Base-by-base conservation (phyloP, 2,329 filamentous ascomycete species). In the Penicillium sp. region DNA sequence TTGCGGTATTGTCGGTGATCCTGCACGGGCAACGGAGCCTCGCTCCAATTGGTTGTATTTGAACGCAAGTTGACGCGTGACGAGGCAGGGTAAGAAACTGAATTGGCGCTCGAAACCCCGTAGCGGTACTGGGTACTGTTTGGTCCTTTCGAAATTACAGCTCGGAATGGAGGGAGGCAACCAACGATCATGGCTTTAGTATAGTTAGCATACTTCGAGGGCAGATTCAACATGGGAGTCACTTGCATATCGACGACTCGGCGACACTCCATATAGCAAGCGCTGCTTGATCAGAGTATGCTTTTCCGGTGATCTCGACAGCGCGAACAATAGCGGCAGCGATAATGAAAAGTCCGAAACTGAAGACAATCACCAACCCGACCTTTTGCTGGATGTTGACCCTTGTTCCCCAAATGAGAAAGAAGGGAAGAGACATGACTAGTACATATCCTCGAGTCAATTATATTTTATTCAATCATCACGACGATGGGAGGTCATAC, bases 401-500 rank as follows among this genome's bases (percentile, higher is more conserved):
- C 22, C 53, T 61, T 4, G 69, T 59, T 11, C 63, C 64, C 47
- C 62, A 63, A 25, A 72, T 62, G 12, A 73, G 61, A 5, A 59
- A 51, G 5, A 71, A 53, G 1, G 67, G 67, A 19, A 73, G 62
- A 5, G 56, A 55, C 67, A 70, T 73, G 30, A 73, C 68, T 70
- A 26, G 11, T 25, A 22, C 19, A 11, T 12, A 9, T 16, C 10
- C 10, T 7, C 16, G 17, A 8, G 17, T 40, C 5, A 40, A 14
- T 40, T 25, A 25, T 16, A 22, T 25, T 25, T 4, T 16, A 5
- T 25, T 25, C 0, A 16, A 16, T 14, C 6, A 5, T 9, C 14
- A 3, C 3, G 4, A n/a, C 6, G 8, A 14, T 26, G 10, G 22
- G 14, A 4, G 7, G 19, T 25, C 58, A 35, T 61, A 68, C 66